Evolutionary conservation across 2,329 filamentous ascomycete genomes (phyloP).

Genomic region (Lachnellula arida): DNA sequence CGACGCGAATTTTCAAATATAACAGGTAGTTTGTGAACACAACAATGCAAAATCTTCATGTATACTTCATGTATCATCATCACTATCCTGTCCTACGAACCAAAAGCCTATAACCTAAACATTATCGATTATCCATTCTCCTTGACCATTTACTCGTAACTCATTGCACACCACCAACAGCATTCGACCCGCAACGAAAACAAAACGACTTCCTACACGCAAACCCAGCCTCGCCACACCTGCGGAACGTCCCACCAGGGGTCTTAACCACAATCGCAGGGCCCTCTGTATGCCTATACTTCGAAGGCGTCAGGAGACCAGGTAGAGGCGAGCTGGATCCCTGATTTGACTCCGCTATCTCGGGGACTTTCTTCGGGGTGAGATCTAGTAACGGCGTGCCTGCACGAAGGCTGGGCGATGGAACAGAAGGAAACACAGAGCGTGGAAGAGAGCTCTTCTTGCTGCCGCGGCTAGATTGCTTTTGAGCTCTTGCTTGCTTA

Average conservation of each 20-base stretch:
- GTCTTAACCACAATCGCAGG: constrained; percentile 35
- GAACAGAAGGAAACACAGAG: neutral
- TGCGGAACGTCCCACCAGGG: constrained; percentile 45
- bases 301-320: constrained; percentile 9
- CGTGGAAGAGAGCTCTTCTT: neutral
- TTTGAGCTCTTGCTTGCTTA: neutral
- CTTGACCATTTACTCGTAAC: too few relatives aligned
- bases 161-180: neutral
- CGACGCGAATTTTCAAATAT: too few relatives aligned
- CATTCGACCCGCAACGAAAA: constrained; percentile 43
- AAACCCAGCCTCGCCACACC: constrained; percentile 53
- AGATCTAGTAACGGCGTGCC: constrained; percentile 24
- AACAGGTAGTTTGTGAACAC: too few relatives aligned
- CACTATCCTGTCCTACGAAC: too few relatives aligned
- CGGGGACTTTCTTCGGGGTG: constrained; percentile 9
- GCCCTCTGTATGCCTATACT: constrained; percentile 4
- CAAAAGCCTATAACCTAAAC: too few relatives aligned
- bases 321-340: constrained; percentile 11
- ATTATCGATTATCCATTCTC: too few relatives aligned
- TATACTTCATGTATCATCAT: too few relatives aligned
- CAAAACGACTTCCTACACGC: constrained; percentile 55
- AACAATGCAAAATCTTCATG: too few relatives aligned
- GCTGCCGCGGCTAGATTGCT: neutral
- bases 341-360: constrained; percentile 16
- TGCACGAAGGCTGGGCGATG: constrained; percentile 2